Base-by-base conservation (phyloP, 2,329 filamentous ascomycete genomes). In the Cladosporium sp. region DNA sequence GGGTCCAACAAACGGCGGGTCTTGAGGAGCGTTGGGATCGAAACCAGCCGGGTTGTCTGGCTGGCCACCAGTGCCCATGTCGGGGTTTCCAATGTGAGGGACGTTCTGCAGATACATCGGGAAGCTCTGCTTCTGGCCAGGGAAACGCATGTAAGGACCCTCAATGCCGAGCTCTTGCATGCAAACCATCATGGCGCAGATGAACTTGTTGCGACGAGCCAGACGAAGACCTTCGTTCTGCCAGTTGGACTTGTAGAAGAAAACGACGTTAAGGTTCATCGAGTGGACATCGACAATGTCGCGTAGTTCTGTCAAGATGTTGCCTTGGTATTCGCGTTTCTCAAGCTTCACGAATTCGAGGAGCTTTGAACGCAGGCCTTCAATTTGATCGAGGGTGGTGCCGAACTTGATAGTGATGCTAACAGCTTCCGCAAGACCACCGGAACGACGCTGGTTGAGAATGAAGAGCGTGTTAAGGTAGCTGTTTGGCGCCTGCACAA, bases 161-260 rank as follows among this genome's bases (percentile, higher is more conserved):
- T 95, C 87, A 66, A 95, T 93, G 52, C 89, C 89, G 45, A 92
- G 77, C 50, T 89, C 83, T 54, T 87, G 80, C 75, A 96, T 90
- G 50, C 88, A 83, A 32, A 87, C 77, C 86, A 96, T 95, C 63
- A 97, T 75, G 55, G 93, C 89, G 56, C 87, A 90, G 58, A 95
- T 90, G 69, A 97, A 96, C 66, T 91, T 93, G 77, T 96, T 96
- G 62, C 93, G 88, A 15, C 92, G 83, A 60, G 87, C 88, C 2
- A 97, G 80, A 72, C 92, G 90, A 19, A 96, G 77, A 39, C 95
- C 77, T 66, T 97, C 92, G 65, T 96, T 96, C 67, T 97, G 92
- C 81, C 88, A 96, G 68, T 92, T 96, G 53, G 86, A 89, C 70
- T 96, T 96, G 79, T 96, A 95, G 76, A 96, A 96, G 75, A 96